Conservation (phyloP, 2,329 filamentous ascomycete genomes). For the Diaporthe batatas region DNA sequence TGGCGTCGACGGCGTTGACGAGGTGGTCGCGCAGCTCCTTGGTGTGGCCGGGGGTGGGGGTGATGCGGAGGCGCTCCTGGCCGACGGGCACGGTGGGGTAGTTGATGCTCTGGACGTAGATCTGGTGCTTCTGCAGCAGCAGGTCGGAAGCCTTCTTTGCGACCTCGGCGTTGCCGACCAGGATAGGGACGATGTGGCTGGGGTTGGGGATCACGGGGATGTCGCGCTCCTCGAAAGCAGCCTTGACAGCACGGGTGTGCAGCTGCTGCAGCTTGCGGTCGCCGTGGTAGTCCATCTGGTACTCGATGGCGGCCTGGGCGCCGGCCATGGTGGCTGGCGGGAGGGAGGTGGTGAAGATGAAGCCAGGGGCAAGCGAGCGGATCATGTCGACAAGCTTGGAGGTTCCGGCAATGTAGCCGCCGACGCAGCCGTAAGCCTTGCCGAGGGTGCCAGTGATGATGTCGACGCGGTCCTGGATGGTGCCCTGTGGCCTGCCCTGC, state of each 20-base stretch:
- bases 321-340: constrained; percentile 98
- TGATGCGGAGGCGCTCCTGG: constrained; percentile 97
- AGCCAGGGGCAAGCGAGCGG: constrained; percentile 93
- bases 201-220: constrained; percentile 99
- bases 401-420: constrained; percentile 96
- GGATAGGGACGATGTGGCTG: constrained; percentile 92
- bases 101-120: constrained; percentile 99
- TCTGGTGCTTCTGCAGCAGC: constrained; percentile 88
- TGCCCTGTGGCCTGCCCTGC: constrained; percentile 80
- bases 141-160: constrained; percentile 94
- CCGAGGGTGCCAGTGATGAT: constrained; percentile 98
- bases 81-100: constrained; percentile 98
- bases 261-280: constrained; percentile 95
- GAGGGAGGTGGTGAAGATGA: constrained; percentile 98
- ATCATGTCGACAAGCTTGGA: constrained; percentile 90
- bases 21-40: constrained; percentile 89
- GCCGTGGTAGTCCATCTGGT: constrained; percentile 86
- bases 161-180: constrained; percentile 93
- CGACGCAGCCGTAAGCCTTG: constrained; percentile 97
- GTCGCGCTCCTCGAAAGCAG: constrained; percentile 80
- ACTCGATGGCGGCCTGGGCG: constrained; percentile 90
- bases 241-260: constrained; percentile 95
- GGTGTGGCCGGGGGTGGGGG: constrained; percentile 92
- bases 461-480: constrained; percentile 94
- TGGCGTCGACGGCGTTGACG: constrained; percentile 83